phyloP scores from a whole-genome alignment of 495 filamentous ascomycete genomes.

The Aspergillus nidulans region DNA sequence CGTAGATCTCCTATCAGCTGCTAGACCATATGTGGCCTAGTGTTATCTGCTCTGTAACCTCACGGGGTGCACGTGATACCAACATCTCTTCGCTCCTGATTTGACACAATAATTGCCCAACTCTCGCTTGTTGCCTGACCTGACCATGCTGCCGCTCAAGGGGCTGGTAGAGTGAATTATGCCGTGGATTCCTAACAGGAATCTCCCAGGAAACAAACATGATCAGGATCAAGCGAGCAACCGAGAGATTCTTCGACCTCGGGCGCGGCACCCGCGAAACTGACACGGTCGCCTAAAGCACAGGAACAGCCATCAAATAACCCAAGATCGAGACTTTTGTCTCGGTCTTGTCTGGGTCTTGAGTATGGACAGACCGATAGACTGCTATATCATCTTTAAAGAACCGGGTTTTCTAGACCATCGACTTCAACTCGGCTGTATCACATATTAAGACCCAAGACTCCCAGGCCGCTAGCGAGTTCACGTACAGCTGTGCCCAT shows the following conservation, averaged over 20 bases:
- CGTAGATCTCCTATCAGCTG: constrained; percentile 1
- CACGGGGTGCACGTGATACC: constrained; percentile 6
- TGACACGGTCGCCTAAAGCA: constrained; percentile 31
- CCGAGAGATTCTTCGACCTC: constrained; percentile 35
- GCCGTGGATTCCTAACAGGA: constrained; percentile 64
- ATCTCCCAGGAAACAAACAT: constrained; percentile 48
- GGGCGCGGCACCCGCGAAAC: constrained; percentile 45
- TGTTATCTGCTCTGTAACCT: background rate
- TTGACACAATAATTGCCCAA: constrained; percentile 13
- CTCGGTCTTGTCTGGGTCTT: background rate
- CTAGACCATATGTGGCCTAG: constrained; percentile 22
- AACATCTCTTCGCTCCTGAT: constrained; percentile 1
- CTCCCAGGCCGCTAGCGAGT: background rate
- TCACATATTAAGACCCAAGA: too few relatives aligned
- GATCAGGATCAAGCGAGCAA: constrained; percentile 32
- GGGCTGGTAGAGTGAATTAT: constrained; percentile 31
- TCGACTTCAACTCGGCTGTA: background rate
- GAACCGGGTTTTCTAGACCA: background rate
- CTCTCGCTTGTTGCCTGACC: constrained; percentile 16
- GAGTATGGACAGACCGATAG: background rate
- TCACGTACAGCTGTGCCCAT: background rate
- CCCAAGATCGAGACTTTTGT: background rate
- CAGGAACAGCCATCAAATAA: constrained; percentile 17
- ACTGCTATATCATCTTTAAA: background rate
- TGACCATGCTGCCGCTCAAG: constrained; percentile 34